Evolutionary conservation across 2,329 filamentous ascomycete genomes (phyloP).

Genomic region (Cephalotrichum gorgonifer): DNA sequence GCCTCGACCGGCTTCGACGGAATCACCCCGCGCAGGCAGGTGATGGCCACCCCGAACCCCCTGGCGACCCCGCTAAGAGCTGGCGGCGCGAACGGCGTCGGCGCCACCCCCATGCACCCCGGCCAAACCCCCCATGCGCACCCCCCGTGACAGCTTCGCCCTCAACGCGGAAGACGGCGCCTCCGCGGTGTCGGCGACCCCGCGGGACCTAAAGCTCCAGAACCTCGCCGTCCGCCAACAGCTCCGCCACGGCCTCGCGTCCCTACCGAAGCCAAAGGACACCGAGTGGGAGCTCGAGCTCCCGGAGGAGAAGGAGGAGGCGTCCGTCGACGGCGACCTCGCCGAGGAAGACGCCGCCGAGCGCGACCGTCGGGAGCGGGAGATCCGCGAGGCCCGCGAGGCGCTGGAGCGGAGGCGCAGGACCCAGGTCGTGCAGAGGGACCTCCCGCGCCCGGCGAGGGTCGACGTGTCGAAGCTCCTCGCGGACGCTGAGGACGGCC

Average conservation of each 20-base stretch:
- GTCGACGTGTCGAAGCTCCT: constrained; percentile 64
- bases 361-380: constrained; percentile 67
- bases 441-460: constrained; percentile 63
- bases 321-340: constrained; percentile 37
- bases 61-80: constrained; percentile 79
- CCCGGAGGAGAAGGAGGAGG: constrained; percentile 59
- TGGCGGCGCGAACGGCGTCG: constrained; percentile 47
- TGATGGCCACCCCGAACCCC: constrained; percentile 86
- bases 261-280: constrained; percentile 85
- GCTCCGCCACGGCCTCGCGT: constrained; percentile 63
- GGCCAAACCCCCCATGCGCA: constrained; percentile 76
- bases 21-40: constrained; percentile 68
- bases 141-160: constrained; percentile 77
- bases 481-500: constrained; percentile 36
- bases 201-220: constrained; percentile 61
- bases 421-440: constrained; percentile 83
- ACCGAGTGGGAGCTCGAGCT: constrained; percentile 90
- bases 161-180: constrained; percentile 65
- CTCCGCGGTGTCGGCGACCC: constrained; percentile 62
- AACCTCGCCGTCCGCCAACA: constrained; percentile 60
- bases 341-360: constrained; percentile 50
- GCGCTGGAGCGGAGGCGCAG: constrained; percentile 73
- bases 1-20: constrained; percentile 84
- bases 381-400: constrained; percentile 60
- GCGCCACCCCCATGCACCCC: constrained; percentile 56